Evolutionary conservation across 805 yeast genomes (phyloP).

Genomic region (Lipomyces japonicus): DNA sequence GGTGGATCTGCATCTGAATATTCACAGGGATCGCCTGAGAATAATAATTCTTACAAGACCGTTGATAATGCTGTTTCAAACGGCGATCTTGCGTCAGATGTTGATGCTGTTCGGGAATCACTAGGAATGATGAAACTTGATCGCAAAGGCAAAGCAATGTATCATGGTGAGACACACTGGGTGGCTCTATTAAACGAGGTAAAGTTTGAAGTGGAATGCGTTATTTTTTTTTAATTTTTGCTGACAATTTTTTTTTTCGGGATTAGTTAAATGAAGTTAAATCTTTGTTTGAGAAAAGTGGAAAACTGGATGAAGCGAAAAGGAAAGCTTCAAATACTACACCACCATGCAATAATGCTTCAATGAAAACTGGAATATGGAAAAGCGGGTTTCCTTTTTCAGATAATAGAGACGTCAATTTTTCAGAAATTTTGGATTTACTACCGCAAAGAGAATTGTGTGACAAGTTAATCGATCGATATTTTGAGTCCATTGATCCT

Average conservation of each 20-base stretch:
- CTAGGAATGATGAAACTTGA: conserved; percentile 39
- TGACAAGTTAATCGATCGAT: conserved; percentile 32
- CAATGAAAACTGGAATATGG: not conserved
- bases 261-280: conserved; percentile 29
- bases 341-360: not conserved
- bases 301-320: conserved; percentile 5
- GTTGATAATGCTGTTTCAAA: not conserved
- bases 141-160: conserved; percentile 34
- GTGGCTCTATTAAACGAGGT: conserved; percentile 35
- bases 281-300: conserved; percentile 17
- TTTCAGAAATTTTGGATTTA: conserved; percentile 30
- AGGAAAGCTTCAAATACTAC: too few relatives aligned
- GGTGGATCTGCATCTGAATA: conserved; percentile 16
- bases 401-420: conserved; percentile 10
- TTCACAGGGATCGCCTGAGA: conserved; percentile 10
- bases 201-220: conserved; percentile 28
- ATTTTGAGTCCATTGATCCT: conserved; percentile 33
- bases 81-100: conserved; percentile 18
- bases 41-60: conserved; percentile 2
- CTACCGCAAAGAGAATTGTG: conserved; percentile 31
- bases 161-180: conserved; percentile 40
- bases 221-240: conserved; percentile 20
- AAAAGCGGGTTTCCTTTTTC: conserved; percentile 19
- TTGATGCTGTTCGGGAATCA: conserved; percentile 32
- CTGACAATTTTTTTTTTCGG: conserved; percentile 11